A percentile compares a stretch with the other conserved stretches of the same genome.
phyloP scores from a whole-genome alignment of 495 filamentous ascomycete genomes.

The Oleoguttula mirabilis region DNA sequence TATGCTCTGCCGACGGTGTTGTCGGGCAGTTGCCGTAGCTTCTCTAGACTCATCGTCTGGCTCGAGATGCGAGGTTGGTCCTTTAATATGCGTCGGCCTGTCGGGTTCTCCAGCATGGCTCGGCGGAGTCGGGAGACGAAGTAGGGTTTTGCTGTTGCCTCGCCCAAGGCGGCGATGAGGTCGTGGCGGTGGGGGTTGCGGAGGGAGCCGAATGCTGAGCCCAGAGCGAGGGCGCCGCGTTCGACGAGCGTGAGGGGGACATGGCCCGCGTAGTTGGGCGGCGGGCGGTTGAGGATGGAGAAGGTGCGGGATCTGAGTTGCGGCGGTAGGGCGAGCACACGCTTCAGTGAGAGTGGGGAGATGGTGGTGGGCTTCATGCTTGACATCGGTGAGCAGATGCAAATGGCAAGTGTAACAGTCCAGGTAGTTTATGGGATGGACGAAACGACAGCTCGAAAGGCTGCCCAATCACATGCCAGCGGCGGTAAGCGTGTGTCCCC shows the following conservation, averaged over 20 bases:
- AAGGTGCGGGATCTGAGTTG: conserved; percentile 35
- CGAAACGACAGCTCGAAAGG: background rate
- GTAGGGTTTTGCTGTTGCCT: conserved; percentile 86
- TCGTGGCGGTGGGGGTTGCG: conserved; percentile 73
- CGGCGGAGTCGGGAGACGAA: conserved; percentile 87
- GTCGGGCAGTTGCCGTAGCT: conserved; percentile 57
- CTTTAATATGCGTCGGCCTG: conserved; percentile 81
- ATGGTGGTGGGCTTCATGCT: too few relatives aligned
- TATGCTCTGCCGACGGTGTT: conserved; percentile 80
- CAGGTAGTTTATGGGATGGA: too few relatives aligned
- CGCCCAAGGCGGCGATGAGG: conserved; percentile 84
- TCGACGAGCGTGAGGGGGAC: conserved; percentile 73
- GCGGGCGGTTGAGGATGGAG: conserved; percentile 69
- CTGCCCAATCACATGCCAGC: background rate
- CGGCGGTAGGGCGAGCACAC: conserved; percentile 15
- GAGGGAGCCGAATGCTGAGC: conserved; percentile 69
- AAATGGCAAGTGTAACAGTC: too few relatives aligned
- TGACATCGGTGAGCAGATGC: too few relatives aligned
- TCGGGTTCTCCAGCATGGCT: conserved; percentile 74
- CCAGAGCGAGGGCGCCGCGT: conserved; percentile 62
- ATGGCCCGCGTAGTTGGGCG: conserved; percentile 79
- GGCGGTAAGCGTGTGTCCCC: background rate
- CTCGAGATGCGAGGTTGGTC: conserved; percentile 84
- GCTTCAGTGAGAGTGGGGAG: too few relatives aligned
- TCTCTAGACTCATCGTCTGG: conserved; percentile 53